Conservation (phyloP, 2,329 filamentous ascomycete genomes). For the Delphinella strobiligena region DNA sequence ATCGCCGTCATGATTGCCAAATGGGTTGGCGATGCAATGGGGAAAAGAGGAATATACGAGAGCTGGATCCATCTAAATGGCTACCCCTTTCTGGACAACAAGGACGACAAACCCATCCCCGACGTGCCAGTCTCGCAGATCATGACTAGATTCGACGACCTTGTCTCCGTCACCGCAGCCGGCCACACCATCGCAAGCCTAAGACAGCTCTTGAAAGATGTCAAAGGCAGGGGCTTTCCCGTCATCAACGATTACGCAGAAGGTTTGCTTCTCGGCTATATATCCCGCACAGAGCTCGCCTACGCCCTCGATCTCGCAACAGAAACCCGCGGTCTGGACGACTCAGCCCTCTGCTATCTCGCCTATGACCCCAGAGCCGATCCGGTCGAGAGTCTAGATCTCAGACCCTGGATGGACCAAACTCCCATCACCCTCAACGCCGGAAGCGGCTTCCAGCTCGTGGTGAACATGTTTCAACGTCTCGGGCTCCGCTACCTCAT, state of each 20-base stretch:
- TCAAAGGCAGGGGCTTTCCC: conserved; percentile 82
- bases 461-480: conserved; percentile 86
- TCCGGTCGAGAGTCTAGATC: conserved; percentile 65
- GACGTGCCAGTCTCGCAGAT: conserved; percentile 78
- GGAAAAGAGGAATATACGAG: conserved; percentile 88
- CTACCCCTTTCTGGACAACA: conserved; percentile 90
- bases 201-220: conserved; percentile 54
- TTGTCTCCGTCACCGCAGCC: conserved; percentile 74
- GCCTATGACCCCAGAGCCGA: conserved; percentile 72
- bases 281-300: conserved; percentile 77
- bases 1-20: conserved; percentile 96
- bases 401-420: conserved; percentile 97
- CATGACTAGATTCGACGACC: conserved; percentile 86
- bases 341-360: conserved; percentile 72
- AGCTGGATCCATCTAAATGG: conserved; percentile 94
- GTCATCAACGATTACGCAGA: conserved; percentile 69
- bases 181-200: conserved; percentile 77
- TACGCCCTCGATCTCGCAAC: conserved; percentile 62
- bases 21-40: conserved; percentile 95
- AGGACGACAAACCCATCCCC: conserved; percentile 63
- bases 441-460: conserved; percentile 66
- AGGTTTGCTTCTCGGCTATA: conserved; percentile 79
- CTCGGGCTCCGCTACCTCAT: conserved; percentile 83
- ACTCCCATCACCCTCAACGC: conserved; percentile 84
- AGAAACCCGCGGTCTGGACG: conserved; percentile 43